Evolutionary conservation across 805 yeast species (phyloP).

Genomic region (Pichia insulana): DNA sequence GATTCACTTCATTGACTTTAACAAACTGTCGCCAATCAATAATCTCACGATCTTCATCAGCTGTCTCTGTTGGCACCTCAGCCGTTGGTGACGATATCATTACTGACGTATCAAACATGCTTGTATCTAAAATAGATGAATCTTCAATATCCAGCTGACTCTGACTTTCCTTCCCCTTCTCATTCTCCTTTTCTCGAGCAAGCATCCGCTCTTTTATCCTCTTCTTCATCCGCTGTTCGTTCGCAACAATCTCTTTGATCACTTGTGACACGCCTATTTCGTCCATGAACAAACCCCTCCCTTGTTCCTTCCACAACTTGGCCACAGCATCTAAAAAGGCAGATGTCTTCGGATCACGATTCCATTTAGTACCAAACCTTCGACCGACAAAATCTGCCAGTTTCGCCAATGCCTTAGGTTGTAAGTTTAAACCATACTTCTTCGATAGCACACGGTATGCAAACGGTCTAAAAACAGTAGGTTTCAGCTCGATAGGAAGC

Average conservation of each 20-base stretch:
- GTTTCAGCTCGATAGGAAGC: constrained; percentile 69
- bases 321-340: constrained; percentile 70
- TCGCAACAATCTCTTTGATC: constrained; percentile 40
- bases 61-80: background rate
- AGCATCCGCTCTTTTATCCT: background rate
- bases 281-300: constrained; percentile 77
- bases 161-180: too few relatives aligned
- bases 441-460: constrained; percentile 87
- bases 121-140: constrained; percentile 1
- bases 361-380: constrained; percentile 82
- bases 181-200: background rate
- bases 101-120: constrained; percentile 6
- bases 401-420: constrained; percentile 69
- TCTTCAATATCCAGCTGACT: constrained; percentile 9
- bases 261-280: constrained; percentile 60
- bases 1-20: constrained; percentile 51
- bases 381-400: constrained; percentile 71
- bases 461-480: constrained; percentile 79
- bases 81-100: background rate
- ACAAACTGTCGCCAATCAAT: constrained; percentile 70
- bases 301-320: constrained; percentile 79
- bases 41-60: background rate
- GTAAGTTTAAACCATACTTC: constrained; percentile 84
- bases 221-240: constrained; percentile 9
- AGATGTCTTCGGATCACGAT: constrained; percentile 48